These are phyloP conservation scores for Thelonectria discophora DNA, from an alignment of 2,329 filamentous ascomycete genomes.

Conservation along the genomic window DNA sequence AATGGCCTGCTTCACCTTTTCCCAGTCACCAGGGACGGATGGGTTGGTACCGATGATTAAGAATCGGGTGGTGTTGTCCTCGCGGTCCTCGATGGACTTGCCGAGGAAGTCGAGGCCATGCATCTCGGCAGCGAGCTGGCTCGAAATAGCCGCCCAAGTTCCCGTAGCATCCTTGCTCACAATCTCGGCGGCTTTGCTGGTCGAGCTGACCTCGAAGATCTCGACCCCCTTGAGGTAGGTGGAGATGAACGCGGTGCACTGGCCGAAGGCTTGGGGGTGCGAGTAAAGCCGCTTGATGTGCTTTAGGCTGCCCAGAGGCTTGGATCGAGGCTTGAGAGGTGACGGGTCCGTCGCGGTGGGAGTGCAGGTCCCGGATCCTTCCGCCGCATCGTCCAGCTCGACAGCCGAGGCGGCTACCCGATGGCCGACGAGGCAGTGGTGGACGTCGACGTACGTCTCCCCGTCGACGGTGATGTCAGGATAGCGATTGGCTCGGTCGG, in stretches of 20 bases:
- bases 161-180: constrained; percentile 68
- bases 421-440: constrained; percentile 82
- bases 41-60: constrained; percentile 66
- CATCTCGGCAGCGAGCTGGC: constrained; percentile 74
- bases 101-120: constrained; percentile 76
- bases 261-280: constrained; percentile 94
- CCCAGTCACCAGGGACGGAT: constrained; percentile 38
- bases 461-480: constrained; percentile 78
- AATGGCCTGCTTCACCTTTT: constrained; percentile 39
- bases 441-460: constrained; percentile 87
- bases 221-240: constrained; percentile 77
- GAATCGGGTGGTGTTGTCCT: constrained; percentile 83
- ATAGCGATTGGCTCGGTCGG: constrained; percentile 73
- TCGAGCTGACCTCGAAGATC: constrained; percentile 84
- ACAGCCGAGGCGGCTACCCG: constrained; percentile 37
- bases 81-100: constrained; percentile 74
- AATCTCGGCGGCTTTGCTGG: constrained; percentile 84
- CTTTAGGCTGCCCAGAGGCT: constrained; percentile 61
- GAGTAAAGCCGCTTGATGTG: constrained; percentile 83
- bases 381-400: constrained; percentile 41
- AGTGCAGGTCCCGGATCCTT: constrained; percentile 57
- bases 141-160: constrained; percentile 79
- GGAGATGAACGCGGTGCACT: constrained; percentile 81
- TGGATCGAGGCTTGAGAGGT: constrained; percentile 55
- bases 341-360: constrained; percentile 58